phyloP scores from a whole-genome alignment of 2,329 filamentous ascomycete species.

The Ascomycota sp. region DNA sequence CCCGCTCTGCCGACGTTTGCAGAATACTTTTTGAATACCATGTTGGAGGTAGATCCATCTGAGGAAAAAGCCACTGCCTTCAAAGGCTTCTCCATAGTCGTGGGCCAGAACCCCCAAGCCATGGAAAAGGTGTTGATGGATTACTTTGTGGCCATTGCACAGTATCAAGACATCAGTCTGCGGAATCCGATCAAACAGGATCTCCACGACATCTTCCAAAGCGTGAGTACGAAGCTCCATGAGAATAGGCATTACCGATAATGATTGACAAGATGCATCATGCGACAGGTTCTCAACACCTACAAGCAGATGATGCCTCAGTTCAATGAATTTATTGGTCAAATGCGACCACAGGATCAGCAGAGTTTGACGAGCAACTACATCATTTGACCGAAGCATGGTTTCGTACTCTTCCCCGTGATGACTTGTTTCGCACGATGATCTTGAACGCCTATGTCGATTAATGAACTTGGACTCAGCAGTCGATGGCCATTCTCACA shows the following conservation, averaged over 20 bases:
- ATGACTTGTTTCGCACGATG: too few species aligned
- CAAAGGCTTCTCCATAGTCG: conserved; percentile 69
- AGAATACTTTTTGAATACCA: conserved; percentile 58
- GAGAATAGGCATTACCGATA: not conserved
- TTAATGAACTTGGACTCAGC: too few species aligned
- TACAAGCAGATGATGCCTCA: conserved; percentile 41
- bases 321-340: conserved; percentile 32
- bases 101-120: conserved; percentile 71
- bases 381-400: conserved; percentile 13
- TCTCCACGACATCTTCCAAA: conserved; percentile 53
- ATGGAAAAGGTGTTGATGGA: conserved; percentile 72
- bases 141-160: conserved; percentile 70
- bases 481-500: not conserved
- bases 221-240: conserved; percentile 29
- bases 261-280: not conserved
- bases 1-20: conserved; percentile 66
- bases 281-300: conserved; percentile 25
- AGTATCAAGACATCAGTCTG: conserved; percentile 45
- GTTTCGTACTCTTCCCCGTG: not conserved
- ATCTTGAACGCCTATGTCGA: not conserved
- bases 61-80: conserved; percentile 92
- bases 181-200: conserved; percentile 41
- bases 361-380: conserved; percentile 28
- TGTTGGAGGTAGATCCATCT: conserved; percentile 68
- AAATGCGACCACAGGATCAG: conserved; percentile 27